Percentiles rank a stretch among this genome's conserved stretches.
Conservation (phyloP, 2,329 filamentous ascomycete genomes). For the Colletotrichum paranaense region DNA sequence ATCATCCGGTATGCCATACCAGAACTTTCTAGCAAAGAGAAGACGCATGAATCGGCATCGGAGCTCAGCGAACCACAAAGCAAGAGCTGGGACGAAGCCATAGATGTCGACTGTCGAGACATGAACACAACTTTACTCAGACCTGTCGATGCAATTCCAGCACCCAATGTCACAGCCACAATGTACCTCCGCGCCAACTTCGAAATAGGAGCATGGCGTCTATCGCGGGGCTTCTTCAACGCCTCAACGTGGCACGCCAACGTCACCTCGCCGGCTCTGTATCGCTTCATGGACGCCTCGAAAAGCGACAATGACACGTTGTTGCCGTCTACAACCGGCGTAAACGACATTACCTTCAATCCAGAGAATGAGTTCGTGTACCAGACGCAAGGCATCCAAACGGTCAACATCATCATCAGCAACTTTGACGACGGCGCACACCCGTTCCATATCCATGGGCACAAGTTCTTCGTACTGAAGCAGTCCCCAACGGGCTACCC, state of each 20-base stretch:
- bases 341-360: slow-evolving; percentile 46
- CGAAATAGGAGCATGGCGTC: slow-evolving; percentile 63
- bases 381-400: slow-evolving; percentile 15
- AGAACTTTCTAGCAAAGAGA: accelerated
- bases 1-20: slow-evolving; percentile 44
- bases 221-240: slow-evolving; percentile 67
- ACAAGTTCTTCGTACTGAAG: slow-evolving; percentile 62
- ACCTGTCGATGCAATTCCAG: slow-evolving; percentile 47
- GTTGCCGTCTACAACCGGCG: slow-evolving; percentile 35
- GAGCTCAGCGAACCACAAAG: slow-evolving; percentile 46
- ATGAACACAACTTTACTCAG: slow-evolving; percentile 61
- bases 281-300: slow-evolving; percentile 46
- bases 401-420: slow-evolving; percentile 45
- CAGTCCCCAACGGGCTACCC: slow-evolving; percentile 49
- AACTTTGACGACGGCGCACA: slow-evolving; percentile 49
- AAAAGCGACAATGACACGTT: not conserved
- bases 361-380: slow-evolving; percentile 35
- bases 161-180: slow-evolving; percentile 52
- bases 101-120: slow-evolving; percentile 62
- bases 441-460: slow-evolving; percentile 68
- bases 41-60: not conserved
- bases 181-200: slow-evolving; percentile 64
- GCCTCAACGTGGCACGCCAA: slow-evolving; percentile 59
- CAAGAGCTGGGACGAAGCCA: slow-evolving; percentile 60
- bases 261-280: slow-evolving; percentile 47